A percentile compares a stretch with the other conserved stretches of the same genome.
These are phyloP conservation scores for Ogataea pini DNA, from an alignment of 805 yeast genomes.

Conservation along the genomic window DNA sequence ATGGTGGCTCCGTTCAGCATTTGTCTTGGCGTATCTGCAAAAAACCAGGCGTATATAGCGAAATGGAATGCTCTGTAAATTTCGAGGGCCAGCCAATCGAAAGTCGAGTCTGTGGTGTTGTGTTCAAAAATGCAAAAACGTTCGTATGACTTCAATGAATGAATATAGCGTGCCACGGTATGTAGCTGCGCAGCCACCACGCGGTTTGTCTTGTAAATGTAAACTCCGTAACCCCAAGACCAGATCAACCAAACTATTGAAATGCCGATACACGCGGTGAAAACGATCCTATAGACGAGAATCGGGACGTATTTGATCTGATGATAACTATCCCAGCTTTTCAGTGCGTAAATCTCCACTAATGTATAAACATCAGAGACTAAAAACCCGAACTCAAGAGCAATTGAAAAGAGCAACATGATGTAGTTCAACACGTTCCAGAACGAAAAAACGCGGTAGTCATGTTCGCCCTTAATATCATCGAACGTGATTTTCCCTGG, in stretches of 20 bases:
- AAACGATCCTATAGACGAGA: conserved; percentile 32
- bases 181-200: conserved; percentile 73
- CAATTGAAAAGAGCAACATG: conserved; percentile 39
- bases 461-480: conserved; percentile 33
- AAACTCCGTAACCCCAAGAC: conserved; percentile 58
- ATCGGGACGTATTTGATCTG: conserved; percentile 36
- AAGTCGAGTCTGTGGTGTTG: conserved; percentile 63
- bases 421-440: conserved; percentile 47
- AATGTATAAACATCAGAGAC: conserved; percentile 80
- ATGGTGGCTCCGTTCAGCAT: conserved; percentile 76
- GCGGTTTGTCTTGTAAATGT: conserved; percentile 58
- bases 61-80: conserved; percentile 65
- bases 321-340: conserved; percentile 39
- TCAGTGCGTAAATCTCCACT: conserved; percentile 67
- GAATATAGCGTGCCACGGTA: conserved; percentile 56
- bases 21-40: conserved; percentile 88
- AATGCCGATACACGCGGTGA: conserved; percentile 69
- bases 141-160: conserved; percentile 58
- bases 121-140: conserved; percentile 72
- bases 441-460: conserved; percentile 39
- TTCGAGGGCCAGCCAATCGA: conserved; percentile 68
- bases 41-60: conserved; percentile 55
- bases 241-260: conserved; percentile 60
- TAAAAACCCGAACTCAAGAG: conserved; percentile 54
- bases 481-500: conserved; percentile 29